Evolutionary conservation across 352 stramenopile genomes (phyloP), one percentile per base, ranked within the genome.

Genomic region (Globisporangium ultimum): DNA sequence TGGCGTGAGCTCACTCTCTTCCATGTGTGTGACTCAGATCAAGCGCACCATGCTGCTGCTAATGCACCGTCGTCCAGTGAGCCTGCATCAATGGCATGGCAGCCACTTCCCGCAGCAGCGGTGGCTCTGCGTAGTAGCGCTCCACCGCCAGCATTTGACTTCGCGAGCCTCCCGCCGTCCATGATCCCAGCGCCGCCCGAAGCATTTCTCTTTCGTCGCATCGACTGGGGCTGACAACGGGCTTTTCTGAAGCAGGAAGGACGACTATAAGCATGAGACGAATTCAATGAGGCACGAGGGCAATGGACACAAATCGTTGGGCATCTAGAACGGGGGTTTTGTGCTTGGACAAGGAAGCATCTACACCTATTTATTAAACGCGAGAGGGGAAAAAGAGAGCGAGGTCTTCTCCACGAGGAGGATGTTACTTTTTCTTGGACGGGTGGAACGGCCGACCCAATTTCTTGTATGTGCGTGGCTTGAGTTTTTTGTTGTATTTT

Each of bases 101-200:
- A 56, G 32, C 15, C 40, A 41, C 40, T 20, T 58, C n/a, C 20
- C 0, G 14, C 15, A 46, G 2, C 18, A 41, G 9, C 55, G 48
- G 50, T 11, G 34, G 8, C 14, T 45, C 28, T n/a, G 32, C 13
- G 21, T 18, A 48, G 4, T 42, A 34, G 41, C 22, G 55, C 14
- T 55, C 28, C 28, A 24, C 12, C 46, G 3, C 18, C 54, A 45
- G 24, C 8, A 56, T 47, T 61, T 1, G 51, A 63, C 1, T 24
- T 71, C 36, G 65, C 70, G 20, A 61, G 69, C 12, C 58, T 93
- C 8, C 83, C 83, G n/a, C 80, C 83, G 4, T 93, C 83, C 10
- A 93, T 93, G 83, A 56, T 88, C 28, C 83, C 83, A 4, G 63
- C 80, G 20, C 78, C 78, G 21, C 72, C 78, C 0, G 74, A 72